Base-by-base conservation (phyloP, 2,329 filamentous ascomycete species). In the Talaromyces sp. region DNA sequence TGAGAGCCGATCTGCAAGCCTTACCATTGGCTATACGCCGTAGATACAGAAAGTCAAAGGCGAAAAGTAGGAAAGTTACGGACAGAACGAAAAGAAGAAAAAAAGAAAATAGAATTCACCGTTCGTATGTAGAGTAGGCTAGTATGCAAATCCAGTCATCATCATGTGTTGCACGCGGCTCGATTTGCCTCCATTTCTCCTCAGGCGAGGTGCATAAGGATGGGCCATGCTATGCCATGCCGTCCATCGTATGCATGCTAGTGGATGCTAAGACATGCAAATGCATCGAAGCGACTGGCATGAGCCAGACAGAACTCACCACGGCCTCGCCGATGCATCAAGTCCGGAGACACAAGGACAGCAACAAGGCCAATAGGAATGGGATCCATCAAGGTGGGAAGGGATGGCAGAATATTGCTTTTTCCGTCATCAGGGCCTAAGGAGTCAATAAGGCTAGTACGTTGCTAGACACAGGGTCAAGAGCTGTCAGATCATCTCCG, bases 271-370 rank as follows among this genome's bases (percentile, higher is more conserved):
- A 37, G 22, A 9, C 31, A 57, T 57, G 54, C 54, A 57, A n/a
- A 57, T 59, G 56, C 56, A 59, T 45, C 52, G 52, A 56, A 37
- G 52, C 52, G 52, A 33, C 33, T 56, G 31, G 33, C 56, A 59
- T 45, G 56, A 59, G 56, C 56, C 56, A 59, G 27, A 59, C 56
- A 58, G 56, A 16, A 58, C 37, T 31, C 33, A 39, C 56, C 48
- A 63, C 61, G 61, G 61, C 19, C 50, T 33, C 41, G 27, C 61
- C 61, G 61, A 63, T 57, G 61, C 39, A 48, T 62, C 61, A 48
- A 47, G 39, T 45, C 56, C 19, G 56, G 56, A 41, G 56, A 58
- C 56, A 58, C 56, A 58, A 58, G 33, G 35, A 39, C 13, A 27
- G 27, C 22, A 59, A 56, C 61, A 47, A 63, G 50, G 52, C 61